Base-by-base conservation (phyloP, 352 stramenopile genomes). In the Phytophthora hibernalis region DNA sequence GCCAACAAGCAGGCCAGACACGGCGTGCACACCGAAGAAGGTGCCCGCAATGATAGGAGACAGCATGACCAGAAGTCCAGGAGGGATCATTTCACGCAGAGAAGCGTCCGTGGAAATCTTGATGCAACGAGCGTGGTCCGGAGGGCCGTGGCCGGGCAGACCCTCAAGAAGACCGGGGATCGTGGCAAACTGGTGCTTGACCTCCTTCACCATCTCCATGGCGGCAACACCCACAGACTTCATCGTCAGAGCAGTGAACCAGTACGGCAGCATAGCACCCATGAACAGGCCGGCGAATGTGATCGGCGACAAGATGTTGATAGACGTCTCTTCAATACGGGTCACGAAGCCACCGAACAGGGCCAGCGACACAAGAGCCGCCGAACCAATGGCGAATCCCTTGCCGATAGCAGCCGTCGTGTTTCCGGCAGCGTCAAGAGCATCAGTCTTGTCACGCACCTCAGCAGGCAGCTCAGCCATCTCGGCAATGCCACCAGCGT, bases 221-320 rank as follows among this genome's bases (percentile, higher is more conserved):
- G 98, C 98, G 50, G 98, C 98, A 61, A 90, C 82, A 76, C 97
- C 97, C 28, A 99, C 98, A 64, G 95, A 98, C 91, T 99, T 99
- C 97, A 99, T 99, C 51, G 98, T 99, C 90, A 99, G 85, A 26
- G 98, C 98, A 61, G 95, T 98, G 83, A 99, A 99, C 83, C 97
- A 99, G 85, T 99, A 99, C n/a, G 98, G 98, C 54, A 99, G 93
- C 96, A 99, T 99, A 63, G 97, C 97, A 70, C 98, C 98, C 80
- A 99, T 98, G 65, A 99, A 97, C 61, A 99, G 83, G 82, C 98
- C 98, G 63, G 97, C 93, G 81, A 99, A 99, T 18, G 97, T 99
- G 57, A 99, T 93, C 22, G 98, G 97, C 57, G 96, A 89, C 57
- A 99, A 80, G 72, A 99, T 98, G 86, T 99, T 99, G 69, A 99